These are phyloP conservation scores for Guadua angustifolia DNA, from an alignment of 176 grass and related monocot species.

Conservation along the genomic window DNA sequence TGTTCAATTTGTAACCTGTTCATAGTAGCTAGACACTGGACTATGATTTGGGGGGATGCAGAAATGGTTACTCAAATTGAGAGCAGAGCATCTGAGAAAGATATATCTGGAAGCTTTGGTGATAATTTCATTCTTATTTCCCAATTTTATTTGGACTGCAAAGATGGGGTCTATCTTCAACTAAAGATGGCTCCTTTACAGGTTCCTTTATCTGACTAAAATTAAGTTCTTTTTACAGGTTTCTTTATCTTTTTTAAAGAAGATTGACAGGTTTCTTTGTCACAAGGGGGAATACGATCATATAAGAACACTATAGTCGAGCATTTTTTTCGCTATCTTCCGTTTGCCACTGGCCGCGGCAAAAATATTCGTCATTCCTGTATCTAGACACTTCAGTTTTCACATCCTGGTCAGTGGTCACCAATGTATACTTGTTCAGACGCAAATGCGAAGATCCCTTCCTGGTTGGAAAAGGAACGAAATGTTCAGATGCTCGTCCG, in stretches of 20 bases:
- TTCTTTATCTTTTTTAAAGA: not conserved
- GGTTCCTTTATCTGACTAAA: not conserved
- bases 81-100: not conserved
- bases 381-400: not conserved
- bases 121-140: not conserved
- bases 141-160: not conserved
- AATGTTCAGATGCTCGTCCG: not conserved
- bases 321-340: not conserved
- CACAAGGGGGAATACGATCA: not conserved
- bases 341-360: not conserved
- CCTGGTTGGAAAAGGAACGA: not conserved
- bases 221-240: not conserved
- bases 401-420: not conserved
- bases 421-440: not conserved
- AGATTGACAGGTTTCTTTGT: not conserved
- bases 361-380: not conserved
- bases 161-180: not conserved
- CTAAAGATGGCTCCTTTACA: conserved; percentile 1
- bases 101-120: not conserved
- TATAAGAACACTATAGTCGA: not conserved
- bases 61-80: not conserved
- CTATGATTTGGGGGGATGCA: conserved; percentile 31
- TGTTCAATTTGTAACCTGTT: conserved; percentile 43
- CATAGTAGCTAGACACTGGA: conserved; percentile 39
- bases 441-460: conserved; percentile 11